These are phyloP conservation scores for Lactifluus subvellereus DNA, from an alignment of 768 basidiomycete species.

Conservation along the genomic window DNA sequence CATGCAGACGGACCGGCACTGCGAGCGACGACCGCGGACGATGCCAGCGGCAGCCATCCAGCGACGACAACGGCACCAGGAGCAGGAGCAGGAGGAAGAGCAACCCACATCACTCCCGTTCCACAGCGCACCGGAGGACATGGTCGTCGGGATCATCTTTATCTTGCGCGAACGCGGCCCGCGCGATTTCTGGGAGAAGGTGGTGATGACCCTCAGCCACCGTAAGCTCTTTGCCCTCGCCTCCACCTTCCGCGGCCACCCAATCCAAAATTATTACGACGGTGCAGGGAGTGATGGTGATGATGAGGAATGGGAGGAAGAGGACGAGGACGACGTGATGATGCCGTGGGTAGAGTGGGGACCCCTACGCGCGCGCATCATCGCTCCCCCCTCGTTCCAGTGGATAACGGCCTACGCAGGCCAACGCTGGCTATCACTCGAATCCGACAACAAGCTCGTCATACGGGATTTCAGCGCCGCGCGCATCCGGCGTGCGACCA, in stretches of 20 bases:
- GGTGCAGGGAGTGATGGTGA: too few species aligned
- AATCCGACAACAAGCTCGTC: neutral
- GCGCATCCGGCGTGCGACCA: conserved; percentile 2
- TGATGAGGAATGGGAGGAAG: neutral
- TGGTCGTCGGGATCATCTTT: conserved; percentile 19
- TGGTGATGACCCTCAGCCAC: conserved; percentile 12
- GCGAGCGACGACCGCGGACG: neutral
- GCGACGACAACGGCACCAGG: neutral
- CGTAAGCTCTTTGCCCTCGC: conserved; percentile 5
- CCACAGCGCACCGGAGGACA: conserved; percentile 16
- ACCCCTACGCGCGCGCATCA: conserved; percentile 3
- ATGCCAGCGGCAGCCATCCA: neutral
- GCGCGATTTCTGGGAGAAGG: neutral
- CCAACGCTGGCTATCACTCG: conserved; percentile 17
- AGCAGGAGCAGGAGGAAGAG: too few species aligned
- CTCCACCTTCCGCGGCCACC: neutral
- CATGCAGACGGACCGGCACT: conserved; percentile 16
- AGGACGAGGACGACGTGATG: too few species aligned
- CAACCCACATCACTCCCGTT: neutral
- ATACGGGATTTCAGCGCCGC: conserved; percentile 13
- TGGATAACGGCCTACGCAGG: conserved; percentile 20
- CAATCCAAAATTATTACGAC: neutral
- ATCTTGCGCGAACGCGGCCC: conserved; percentile 4
- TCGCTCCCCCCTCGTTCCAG: conserved; percentile 8
- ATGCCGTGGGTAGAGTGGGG: conserved; percentile 15